phyloP scores from a whole-genome alignment of 208 protist genomes.

The Leishmania amazonensis region DNA sequence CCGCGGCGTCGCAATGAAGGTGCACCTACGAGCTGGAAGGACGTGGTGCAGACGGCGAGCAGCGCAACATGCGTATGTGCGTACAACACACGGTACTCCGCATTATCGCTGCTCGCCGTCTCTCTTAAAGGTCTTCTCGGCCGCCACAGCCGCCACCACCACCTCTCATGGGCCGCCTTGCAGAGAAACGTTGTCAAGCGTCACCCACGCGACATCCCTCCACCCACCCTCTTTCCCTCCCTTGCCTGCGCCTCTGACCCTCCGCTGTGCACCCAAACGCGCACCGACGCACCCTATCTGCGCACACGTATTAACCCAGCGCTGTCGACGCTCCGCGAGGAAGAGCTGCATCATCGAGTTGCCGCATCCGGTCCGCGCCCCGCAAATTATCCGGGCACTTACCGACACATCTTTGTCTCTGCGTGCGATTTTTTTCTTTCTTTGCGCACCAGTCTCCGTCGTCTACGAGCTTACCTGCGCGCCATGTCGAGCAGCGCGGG shows the following conservation, averaged over 20 bases:
- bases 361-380: neutral
- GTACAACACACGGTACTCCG: neutral
- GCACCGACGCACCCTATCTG: neutral
- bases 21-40: neutral
- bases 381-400: neutral
- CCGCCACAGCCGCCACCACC: neutral
- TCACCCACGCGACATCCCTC: neutral
- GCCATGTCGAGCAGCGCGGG: neutral
- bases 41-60: neutral
- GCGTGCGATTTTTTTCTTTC: neutral
- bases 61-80: neutral
- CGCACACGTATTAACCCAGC: too few species aligned
- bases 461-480: neutral
- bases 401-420: neutral
- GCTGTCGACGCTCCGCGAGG: neutral
- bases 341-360: neutral
- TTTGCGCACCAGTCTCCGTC: neutral
- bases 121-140: neutral
- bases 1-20: neutral
- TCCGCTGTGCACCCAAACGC: neutral
- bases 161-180: neutral
- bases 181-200: neutral
- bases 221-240: neutral
- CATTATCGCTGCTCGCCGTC: neutral
- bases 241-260: neutral